A percentile compares a stretch with the other conserved stretches of the same genome.
phyloP scores from a whole-genome alignment of 306 rosid species.

The Dryas alaskensis region DNA sequence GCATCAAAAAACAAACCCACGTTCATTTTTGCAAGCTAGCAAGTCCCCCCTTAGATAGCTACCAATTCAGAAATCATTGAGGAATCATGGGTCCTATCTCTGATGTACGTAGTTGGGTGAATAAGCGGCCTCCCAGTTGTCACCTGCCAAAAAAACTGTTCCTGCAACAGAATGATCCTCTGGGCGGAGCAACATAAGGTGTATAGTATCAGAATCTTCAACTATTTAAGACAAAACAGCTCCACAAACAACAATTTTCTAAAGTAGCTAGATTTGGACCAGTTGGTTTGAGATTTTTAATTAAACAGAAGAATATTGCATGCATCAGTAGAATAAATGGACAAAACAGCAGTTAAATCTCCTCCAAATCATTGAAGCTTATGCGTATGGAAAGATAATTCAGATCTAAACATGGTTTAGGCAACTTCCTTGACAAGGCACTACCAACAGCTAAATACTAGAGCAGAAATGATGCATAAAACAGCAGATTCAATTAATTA shows the following conservation, averaged over 20 bases:
- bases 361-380: slow-evolving; percentile 47
- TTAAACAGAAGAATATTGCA: background rate
- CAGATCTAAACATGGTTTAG: slow-evolving; percentile 44
- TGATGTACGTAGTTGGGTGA: slow-evolving; percentile 37
- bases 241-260: background rate
- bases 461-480: slow-evolving; percentile 12
- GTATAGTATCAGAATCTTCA: background rate
- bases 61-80: background rate
- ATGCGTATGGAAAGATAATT: slow-evolving; percentile 51
- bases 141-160: slow-evolving; percentile 23
- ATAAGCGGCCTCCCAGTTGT: slow-evolving; percentile 18
- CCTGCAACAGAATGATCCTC: slow-evolving; percentile 27
- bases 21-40: background rate
- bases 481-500: background rate
- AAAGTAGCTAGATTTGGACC: background rate
- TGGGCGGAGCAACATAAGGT: slow-evolving; percentile 38
- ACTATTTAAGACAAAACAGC: background rate
- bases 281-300: background rate
- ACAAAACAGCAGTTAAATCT: slow-evolving; percentile 39
- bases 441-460: slow-evolving; percentile 55
- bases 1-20: background rate
- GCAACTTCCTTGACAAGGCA: slow-evolving; percentile 37
- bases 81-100: slow-evolving; percentile 43
- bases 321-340: slow-evolving; percentile 2
- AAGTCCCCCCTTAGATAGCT: background rate